Base-by-base conservation (phyloP, 2,329 filamentous ascomycete genomes). In the Ascochyta lentis region DNA sequence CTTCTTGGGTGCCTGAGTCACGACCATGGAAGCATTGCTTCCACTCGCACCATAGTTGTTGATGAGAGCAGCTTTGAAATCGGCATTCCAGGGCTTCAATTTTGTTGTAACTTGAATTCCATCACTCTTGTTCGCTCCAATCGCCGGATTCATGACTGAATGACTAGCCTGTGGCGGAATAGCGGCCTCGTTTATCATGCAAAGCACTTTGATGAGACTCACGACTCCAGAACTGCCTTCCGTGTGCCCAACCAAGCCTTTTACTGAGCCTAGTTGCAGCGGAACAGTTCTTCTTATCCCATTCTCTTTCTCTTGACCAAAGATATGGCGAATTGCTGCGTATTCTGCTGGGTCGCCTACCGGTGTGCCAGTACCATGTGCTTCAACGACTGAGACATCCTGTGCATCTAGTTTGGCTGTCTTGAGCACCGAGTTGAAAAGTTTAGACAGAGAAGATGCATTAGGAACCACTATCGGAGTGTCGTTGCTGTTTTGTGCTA, bases 31-130 rank as follows among this genome's bases (percentile, higher is more conserved):
- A 3, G 59, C 41, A 26, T 69, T 69, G 23, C 49, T 60, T 5
- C 67, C 68, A 4, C 51, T 31, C 6, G 75, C 75, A 26, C 76
- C 75, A 37, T 74, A 78, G 54, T 73, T 78, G 55, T 69, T 70
- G 19, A 72, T 54, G 1, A 56, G 33, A 0, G 67, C 65, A 4
- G 48, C 39, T 16, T 45, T 54, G 29, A 38, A 44, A 0, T 35
- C 10, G 1, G 43, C 43, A 13, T 59, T 16, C 65, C 67, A 70
- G 3, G 43, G 29, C 41, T 40, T 31, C 9, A 48, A 8, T 1
- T 13, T 12, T 1, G 33, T 60, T 0, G 60, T n/a, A 0, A 72
- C 51, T 8, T 54, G 31, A 10, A 72, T 67, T 1, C 41, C 37
- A 40, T 66, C 61, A 1, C 6, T 16, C 10, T 22, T 15, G 1